Evolutionary conservation across 1,284 basidiomycete species (phyloP).

Genomic region (Apiotrichum laibachii): DNA sequence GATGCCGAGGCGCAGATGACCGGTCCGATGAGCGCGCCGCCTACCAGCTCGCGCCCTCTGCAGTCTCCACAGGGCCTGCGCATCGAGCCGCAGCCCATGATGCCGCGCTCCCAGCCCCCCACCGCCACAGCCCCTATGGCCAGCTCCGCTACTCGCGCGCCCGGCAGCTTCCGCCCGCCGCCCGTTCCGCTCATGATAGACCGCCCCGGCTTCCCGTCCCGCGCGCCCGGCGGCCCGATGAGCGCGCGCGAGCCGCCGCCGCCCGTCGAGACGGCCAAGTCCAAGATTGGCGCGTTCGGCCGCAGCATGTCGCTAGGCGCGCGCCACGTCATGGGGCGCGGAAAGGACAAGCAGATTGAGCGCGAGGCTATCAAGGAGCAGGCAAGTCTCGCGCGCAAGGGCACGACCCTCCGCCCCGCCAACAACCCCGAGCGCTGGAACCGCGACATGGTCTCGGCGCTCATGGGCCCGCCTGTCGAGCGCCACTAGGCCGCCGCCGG

Average conservation of each 20-base stretch:
- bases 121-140: not conserved
- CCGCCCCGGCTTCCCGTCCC: slow-evolving; percentile 19
- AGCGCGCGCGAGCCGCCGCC: not conserved
- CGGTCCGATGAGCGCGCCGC: not conserved
- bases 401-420: slow-evolving; percentile 5
- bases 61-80: not conserved
- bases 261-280: slow-evolving; percentile 7
- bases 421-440: slow-evolving; percentile 47
- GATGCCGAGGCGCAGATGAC: not conserved
- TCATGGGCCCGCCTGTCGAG: slow-evolving; percentile 45
- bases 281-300: slow-evolving; percentile 31
- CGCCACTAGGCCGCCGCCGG: slow-evolving; percentile 11
- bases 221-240: not conserved
- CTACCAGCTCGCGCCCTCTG: not conserved
- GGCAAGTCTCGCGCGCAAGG: slow-evolving; percentile 11
- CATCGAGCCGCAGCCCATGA: not conserved
- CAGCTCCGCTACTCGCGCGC: not conserved
- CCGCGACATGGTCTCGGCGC: slow-evolving; percentile 41
- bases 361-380: not conserved
- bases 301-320: slow-evolving; percentile 23
- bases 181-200: slow-evolving; percentile 24
- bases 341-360: slow-evolving; percentile 24
- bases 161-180: slow-evolving; percentile 11
- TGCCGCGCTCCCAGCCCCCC: too few relatives aligned
- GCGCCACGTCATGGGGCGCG: slow-evolving; percentile 10